These are phyloP conservation scores for Alopecurus myosuroides DNA, from an alignment of 176 grass and related monocot genomes.

Conservation along the genomic window DNA sequence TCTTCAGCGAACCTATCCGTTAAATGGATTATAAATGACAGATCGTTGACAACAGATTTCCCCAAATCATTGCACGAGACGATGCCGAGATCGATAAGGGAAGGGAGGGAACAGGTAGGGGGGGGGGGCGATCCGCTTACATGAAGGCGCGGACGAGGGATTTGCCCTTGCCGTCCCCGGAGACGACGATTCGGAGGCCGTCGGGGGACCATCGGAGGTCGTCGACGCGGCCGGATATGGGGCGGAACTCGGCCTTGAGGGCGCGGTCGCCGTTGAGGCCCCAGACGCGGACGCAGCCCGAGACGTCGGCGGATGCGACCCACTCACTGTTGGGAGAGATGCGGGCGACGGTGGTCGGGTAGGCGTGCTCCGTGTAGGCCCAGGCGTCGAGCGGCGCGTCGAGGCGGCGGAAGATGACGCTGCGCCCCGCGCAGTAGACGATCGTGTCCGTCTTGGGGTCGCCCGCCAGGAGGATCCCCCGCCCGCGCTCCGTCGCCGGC, in stretches of 20 bases:
- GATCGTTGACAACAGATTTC: not conserved
- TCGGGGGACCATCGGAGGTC: conserved; percentile 97
- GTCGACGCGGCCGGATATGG: conserved; percentile 84
- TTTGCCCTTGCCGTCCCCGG: conserved; percentile 88
- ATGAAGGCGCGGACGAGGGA: conserved; percentile 90
- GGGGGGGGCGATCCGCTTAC: conserved; percentile 19
- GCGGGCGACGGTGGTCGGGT: conserved; percentile 80
- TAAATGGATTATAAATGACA: not conserved
- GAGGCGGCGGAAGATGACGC: conserved; percentile 85
- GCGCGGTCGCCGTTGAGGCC: conserved; percentile 86
- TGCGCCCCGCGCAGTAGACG: conserved; percentile 75
- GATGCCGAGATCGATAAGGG: conserved; percentile 10
- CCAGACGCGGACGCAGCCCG: conserved; percentile 78
- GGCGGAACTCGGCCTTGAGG: conserved; percentile 90
- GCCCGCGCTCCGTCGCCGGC: conserved; percentile 89
- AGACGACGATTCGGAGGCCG: conserved; percentile 80
- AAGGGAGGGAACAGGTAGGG: not conserved
- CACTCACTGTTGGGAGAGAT: conserved; percentile 98
- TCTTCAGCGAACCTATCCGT: not conserved
- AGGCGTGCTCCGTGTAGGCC: conserved; percentile 84
- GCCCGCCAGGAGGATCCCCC: conserved; percentile 76
- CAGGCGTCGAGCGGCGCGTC: conserved; percentile 58
- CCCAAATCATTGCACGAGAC: not conserved
- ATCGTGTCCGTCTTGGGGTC: conserved; percentile 68
- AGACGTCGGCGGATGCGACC: conserved; percentile 89